Evolutionary conservation across 805 yeast species (phyloP), one percentile per base, ranked within the genome.

Genomic region (Starmerella bacillaris): DNA sequence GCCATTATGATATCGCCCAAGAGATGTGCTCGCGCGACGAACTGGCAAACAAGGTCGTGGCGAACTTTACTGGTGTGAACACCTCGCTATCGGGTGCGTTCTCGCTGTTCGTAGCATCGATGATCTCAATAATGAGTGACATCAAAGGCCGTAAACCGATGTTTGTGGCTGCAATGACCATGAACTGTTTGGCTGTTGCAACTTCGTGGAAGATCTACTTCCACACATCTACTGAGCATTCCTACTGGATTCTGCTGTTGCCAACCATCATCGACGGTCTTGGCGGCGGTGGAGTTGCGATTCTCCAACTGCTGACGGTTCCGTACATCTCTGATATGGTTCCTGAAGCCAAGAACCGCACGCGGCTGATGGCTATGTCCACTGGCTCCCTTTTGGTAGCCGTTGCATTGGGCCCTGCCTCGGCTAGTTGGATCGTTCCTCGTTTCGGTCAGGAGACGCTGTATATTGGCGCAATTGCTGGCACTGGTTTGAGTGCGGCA

Each of bases 251-350:
- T 45, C 37, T 48, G 33, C 28, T 47, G 28, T 34, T 39, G 5
- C 50, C 52, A 14, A 30, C 41, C 2, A 18, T 42, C n/a, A 29
- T 47, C 12, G 42, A 39, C 21, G 42, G 40, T 2, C 28, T 43
- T 3, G 51, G 51, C 12, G 50, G 51, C 16, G 44, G 48, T n/a
- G 24, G 20, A 5, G 27, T 30, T 12, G 35, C 35, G 5, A 27
- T 44, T 7, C 37, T 45, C 12, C 24, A 34, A 11, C 37, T 37
- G 9, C 26, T 47, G 34, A 37, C 43, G n/a, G 35, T 43, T 11
- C 41, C 52, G 5, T 47, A 44, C 30, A 28, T 48, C 11, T 39
- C 49, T 4, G 52, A 48, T 29, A 31, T 40, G 41, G 45, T 48
- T 0, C 35, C 37, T 3, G 48, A 46, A 20, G 35, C 46, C 18